phyloP scores from a whole-genome alignment of 2,329 filamentous ascomycete species.

The Cadophora gregata region DNA sequence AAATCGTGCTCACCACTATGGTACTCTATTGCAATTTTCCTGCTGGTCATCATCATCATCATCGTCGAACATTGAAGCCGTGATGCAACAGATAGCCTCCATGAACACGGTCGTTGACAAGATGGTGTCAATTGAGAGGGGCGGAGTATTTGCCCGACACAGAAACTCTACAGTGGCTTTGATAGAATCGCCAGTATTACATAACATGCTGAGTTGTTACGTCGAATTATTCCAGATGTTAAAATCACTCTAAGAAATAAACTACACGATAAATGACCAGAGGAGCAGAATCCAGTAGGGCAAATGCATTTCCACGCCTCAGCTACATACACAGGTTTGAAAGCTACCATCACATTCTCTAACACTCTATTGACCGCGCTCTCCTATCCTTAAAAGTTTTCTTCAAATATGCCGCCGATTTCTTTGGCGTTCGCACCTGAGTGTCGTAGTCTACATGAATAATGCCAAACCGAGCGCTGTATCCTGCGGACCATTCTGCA shows the following conservation, averaged over 20 bases:
- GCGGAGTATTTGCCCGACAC: too few relatives aligned
- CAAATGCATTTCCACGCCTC: too few relatives aligned
- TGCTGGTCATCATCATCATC: background rate
- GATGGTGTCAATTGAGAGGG: too few relatives aligned
- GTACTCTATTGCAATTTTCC: background rate
- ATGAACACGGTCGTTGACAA: background rate
- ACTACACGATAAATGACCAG: too few relatives aligned
- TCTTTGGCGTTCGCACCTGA: slow-evolving; percentile 40
- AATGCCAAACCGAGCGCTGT: slow-evolving; percentile 41
- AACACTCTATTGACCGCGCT: background rate
- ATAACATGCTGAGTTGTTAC: too few relatives aligned
- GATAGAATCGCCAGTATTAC: too few relatives aligned
- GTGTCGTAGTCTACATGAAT: slow-evolving; percentile 42
- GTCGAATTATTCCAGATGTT: too few relatives aligned
- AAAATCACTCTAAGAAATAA: too few relatives aligned
- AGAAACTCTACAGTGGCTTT: too few relatives aligned
- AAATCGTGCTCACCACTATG: background rate
- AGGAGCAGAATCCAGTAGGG: too few relatives aligned
- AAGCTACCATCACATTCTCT: background rate
- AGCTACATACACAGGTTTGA: background rate
- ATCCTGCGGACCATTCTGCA: slow-evolving; percentile 42
- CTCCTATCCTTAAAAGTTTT: slow-evolving; percentile 23
- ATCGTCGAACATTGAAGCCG: background rate
- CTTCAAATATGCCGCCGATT: slow-evolving; percentile 38
- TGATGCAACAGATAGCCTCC: background rate